Evolutionary conservation across 106 monocot species (phyloP).

Genomic region (Dioscorea alata): DNA sequence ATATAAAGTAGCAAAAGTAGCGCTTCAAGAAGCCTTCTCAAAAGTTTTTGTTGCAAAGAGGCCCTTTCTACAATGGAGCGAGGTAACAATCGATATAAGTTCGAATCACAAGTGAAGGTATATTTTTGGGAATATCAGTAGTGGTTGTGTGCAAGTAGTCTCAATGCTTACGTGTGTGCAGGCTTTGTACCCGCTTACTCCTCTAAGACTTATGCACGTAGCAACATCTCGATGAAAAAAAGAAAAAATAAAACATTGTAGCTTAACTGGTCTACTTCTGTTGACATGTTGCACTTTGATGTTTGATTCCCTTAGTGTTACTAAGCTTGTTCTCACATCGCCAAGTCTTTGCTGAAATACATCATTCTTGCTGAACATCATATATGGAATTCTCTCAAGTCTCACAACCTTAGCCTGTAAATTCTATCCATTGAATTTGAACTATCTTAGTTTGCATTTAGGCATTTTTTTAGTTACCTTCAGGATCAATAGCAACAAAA

Average conservation of each 20-base stretch:
- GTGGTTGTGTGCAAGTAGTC: too few species aligned
- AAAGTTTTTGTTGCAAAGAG: constrained; percentile 61
- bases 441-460: not conserved
- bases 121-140: too few species aligned
- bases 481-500: not conserved
- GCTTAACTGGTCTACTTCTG: not conserved
- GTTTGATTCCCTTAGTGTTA: not conserved
- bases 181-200: too few species aligned
- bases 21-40: constrained; percentile 58
- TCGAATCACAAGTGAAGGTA: too few species aligned
- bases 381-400: too few species aligned
- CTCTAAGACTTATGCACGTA: too few species aligned
- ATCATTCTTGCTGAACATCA: not conserved
- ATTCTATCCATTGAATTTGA: too few species aligned
- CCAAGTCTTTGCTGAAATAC: not conserved
- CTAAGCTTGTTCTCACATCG: not conserved
- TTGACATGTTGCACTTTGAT: not conserved
- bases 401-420: too few species aligned
- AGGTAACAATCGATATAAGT: too few species aligned
- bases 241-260: too few species aligned
- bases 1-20: constrained; percentile 75
- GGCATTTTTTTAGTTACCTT: not conserved
- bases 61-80: constrained; percentile 22
- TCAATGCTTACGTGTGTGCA: too few species aligned
- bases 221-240: too few species aligned